These are phyloP conservation scores for Sarocladium brachiariae DNA, from an alignment of 2,329 filamentous ascomycete genomes.

Conservation along the genomic window DNA sequence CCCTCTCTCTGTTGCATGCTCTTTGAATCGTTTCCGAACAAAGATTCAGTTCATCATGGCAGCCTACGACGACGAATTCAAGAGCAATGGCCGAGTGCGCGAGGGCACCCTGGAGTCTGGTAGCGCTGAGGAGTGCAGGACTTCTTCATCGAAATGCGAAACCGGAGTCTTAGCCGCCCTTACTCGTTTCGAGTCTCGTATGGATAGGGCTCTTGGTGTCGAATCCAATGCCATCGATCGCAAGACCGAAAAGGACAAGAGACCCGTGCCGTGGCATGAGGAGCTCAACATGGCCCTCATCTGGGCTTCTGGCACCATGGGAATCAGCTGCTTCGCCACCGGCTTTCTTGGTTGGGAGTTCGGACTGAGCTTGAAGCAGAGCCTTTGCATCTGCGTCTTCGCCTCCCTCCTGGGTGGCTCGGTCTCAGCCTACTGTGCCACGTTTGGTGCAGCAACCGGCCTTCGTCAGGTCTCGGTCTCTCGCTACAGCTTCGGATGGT, in stretches of 20 bases:
- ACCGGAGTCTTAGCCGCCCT: constrained; percentile 27
- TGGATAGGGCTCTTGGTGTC: constrained; percentile 41
- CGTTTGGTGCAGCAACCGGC: constrained; percentile 62
- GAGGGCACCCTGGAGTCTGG: too few relatives aligned
- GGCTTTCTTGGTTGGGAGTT: constrained; percentile 45
- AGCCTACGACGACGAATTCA: too few relatives aligned
- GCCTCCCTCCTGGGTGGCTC: constrained; percentile 31
- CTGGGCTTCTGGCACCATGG: constrained; percentile 46
- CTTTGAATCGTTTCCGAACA: too few relatives aligned
- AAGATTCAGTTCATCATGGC: too few relatives aligned
- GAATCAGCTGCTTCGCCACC: constrained; percentile 42
- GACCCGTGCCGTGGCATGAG: constrained; percentile 26
- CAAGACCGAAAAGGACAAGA: constrained; percentile 35
- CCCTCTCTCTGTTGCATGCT: too few relatives aligned
- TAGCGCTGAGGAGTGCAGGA: too few relatives aligned
- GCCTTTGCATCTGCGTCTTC: constrained; percentile 38
- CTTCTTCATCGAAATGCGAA: too few relatives aligned
- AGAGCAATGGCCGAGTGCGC: too few relatives aligned
- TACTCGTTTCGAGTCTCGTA: constrained; percentile 33
- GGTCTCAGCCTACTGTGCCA: background rate
- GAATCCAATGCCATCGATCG: constrained; percentile 40
- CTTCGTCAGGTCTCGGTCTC: constrained; percentile 70
- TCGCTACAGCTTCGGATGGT: constrained; percentile 66
- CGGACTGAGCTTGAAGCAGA: constrained; percentile 36
- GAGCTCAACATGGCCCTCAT: constrained; percentile 43